A percentile compares a stretch with the other conserved stretches of the same genome.
Conservation (phyloP, 495 filamentous ascomycete species). For the Podospora didyma region DNA sequence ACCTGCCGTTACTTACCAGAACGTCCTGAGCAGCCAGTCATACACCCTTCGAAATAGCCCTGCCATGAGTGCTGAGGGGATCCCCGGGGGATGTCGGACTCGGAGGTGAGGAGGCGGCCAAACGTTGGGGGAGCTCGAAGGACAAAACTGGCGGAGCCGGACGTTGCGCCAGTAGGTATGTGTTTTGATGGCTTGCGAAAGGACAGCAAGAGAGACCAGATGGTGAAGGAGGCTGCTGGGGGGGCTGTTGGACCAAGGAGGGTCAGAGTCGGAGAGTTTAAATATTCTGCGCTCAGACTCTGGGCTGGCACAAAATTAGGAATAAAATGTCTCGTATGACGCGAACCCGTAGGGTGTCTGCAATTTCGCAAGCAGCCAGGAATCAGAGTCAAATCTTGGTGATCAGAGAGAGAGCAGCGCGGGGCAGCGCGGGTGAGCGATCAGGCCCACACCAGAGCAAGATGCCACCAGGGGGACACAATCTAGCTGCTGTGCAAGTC, state of each 20-base stretch:
- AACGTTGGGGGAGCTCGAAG: conserved; percentile 16
- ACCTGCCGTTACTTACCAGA: conserved; percentile 70
- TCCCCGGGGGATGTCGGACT: not conserved
- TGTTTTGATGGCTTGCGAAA: not conserved
- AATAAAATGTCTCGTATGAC: conserved; percentile 49
- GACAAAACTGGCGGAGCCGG: conserved; percentile 3
- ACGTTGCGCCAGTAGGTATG: conserved; percentile 14
- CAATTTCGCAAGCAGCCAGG: conserved; percentile 28
- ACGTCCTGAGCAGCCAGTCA: conserved; percentile 96
- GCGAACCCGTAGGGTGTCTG: conserved; percentile 20
- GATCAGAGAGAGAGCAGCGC: conserved; percentile 22
- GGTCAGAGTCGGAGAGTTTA: conserved; percentile 24
- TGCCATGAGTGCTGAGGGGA: conserved; percentile 22
- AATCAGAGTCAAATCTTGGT: conserved; percentile 21
- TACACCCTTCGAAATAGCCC: conserved; percentile 80
- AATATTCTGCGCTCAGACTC: conserved; percentile 38
- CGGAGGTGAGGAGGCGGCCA: conserved; percentile 19
- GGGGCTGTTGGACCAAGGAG: not conserved
- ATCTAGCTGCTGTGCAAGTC: conserved; percentile 26
- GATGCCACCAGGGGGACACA: conserved; percentile 26
- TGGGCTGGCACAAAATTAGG: conserved; percentile 31
- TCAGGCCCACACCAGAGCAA: conserved; percentile 20
- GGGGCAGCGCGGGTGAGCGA: conserved; percentile 23
- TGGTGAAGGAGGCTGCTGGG: not conserved
- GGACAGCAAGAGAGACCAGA: not conserved